Evolutionary conservation across 78 protist genomes (phyloP).

Genomic region (Dictyostelium brefeldianum): DNA sequence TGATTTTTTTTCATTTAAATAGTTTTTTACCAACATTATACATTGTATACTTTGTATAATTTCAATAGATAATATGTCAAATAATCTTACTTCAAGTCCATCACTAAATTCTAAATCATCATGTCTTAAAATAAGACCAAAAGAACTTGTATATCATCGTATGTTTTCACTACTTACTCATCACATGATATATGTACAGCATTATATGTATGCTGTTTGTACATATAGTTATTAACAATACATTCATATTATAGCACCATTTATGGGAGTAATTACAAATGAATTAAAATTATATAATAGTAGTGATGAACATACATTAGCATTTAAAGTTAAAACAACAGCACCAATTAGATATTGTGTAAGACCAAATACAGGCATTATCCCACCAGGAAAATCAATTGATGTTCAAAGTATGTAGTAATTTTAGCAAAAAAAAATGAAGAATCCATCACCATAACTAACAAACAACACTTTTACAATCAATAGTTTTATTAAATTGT

Average conservation of each 20-base stretch:
- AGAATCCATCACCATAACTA: not conserved
- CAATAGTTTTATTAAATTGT: constrained; percentile 60
- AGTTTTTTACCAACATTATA: too few relatives aligned
- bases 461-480: not conserved
- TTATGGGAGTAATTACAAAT: constrained; percentile 52
- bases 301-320: constrained; percentile 61
- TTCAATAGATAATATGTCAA: too few relatives aligned
- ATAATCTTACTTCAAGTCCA: not conserved
- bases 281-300: constrained; percentile 39
- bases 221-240: too few relatives aligned
- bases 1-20: too few relatives aligned
- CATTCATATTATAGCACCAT: constrained; percentile 53
- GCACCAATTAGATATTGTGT: constrained; percentile 88
- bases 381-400: constrained; percentile 80
- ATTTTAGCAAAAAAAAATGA: not conserved
- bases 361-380: constrained; percentile 87
- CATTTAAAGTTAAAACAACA: constrained; percentile 88
- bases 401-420: constrained; percentile 63
- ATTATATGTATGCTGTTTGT: not conserved
- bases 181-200: not conserved
- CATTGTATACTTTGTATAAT: too few relatives aligned
- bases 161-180: too few relatives aligned
- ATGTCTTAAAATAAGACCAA: constrained; percentile 50
- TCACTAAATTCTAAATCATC: constrained; percentile 8
- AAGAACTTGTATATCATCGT: constrained; percentile 66